phyloP scores from a whole-genome alignment of 257 asterid species.

The Ocimum tenuiflorum region DNA sequence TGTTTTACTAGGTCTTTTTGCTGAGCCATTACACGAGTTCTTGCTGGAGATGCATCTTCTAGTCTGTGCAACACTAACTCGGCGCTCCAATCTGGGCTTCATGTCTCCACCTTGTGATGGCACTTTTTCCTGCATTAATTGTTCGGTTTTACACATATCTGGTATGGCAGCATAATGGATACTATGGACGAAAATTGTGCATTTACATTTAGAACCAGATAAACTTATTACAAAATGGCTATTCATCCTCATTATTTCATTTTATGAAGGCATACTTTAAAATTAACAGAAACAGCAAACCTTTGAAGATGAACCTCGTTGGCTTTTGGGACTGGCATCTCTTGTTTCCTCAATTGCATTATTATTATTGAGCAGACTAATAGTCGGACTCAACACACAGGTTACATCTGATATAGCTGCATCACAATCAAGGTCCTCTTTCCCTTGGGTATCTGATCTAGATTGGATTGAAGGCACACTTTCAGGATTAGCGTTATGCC shows the following conservation, averaged over 20 bases:
- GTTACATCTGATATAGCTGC: slow-evolving; percentile 8
- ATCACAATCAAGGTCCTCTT: slow-evolving; percentile 24
- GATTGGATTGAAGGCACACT: slow-evolving; percentile 2
- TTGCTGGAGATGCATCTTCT: slow-evolving; percentile 21
- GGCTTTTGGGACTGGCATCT: slow-evolving; percentile 2
- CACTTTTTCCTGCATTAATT: slow-evolving; percentile 34
- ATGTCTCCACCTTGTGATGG: slow-evolving; percentile 22
- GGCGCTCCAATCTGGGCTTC: slow-evolving; percentile 27
- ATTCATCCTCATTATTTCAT: background rate
- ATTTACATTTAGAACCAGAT: background rate
- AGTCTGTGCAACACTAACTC: slow-evolving; percentile 24
- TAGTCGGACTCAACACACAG: slow-evolving; percentile 12
- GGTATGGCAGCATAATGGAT: background rate
- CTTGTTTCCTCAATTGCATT: slow-evolving; percentile 23
- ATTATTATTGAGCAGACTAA: slow-evolving; percentile 5
- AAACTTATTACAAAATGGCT: background rate
- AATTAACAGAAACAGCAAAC: slow-evolving; percentile 18
- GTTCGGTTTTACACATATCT: background rate
- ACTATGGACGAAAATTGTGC: background rate
- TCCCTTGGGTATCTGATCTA: slow-evolving; percentile 17
- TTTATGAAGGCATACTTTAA: background rate
- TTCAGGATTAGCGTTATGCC: slow-evolving; percentile 11
- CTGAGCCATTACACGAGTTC: slow-evolving; percentile 29
- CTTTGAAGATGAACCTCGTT: slow-evolving; percentile 28
- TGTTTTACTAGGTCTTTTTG: slow-evolving; percentile 24